Evolutionary conservation across 495 filamentous ascomycete species (phyloP), one percentile per base, ranked within the genome.

Genomic region (Tuber microsphaerosporum): DNA sequence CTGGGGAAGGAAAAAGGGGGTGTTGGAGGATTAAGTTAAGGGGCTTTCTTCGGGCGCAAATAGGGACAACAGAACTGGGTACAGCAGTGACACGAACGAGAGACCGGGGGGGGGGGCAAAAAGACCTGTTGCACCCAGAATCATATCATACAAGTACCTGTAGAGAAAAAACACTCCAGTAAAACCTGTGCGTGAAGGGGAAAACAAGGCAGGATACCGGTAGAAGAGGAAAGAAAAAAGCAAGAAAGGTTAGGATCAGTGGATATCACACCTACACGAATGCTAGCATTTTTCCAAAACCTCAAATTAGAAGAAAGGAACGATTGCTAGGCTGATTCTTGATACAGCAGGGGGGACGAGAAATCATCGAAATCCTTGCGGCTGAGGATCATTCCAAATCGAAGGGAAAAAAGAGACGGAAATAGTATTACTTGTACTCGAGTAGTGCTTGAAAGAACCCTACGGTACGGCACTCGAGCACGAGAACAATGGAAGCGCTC

Each of bases 11-110:
- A 65, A 8, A 34, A 65, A 34, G 34, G 56, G 56, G 34, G 56
- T 14, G 56, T 65, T 65, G 56, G 56, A 65, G 56, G 56, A 65
- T 65, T 65, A 65, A 65, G 56, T 65, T 65, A 65, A 65, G 56
- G 56, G 56, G 56, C 56, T 65, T 61, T 16, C 51, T 7, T 31
- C 12, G 12, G 14, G 56, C 56, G 26, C 56, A 34, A 19, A 65
- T 65, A 34, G 56, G 14, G 56, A 31, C 14, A 65, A 65, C 56
- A 34, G 56, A 31, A 65, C 26, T 17, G 14, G 31, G 56, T 14
- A n/a, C 48, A 12, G 22, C 2, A 34, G 56, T 65, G 56, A 34
- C 56, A 65, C 56, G 56, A 65, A 34, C 26, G 26, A 65, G 51
- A 31, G 56, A 34, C 56, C 56, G 56, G 56, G 56, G 56, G 56